Conservation (phyloP, 805 yeast genomes). For the Yamadazyma akitaensis region DNA sequence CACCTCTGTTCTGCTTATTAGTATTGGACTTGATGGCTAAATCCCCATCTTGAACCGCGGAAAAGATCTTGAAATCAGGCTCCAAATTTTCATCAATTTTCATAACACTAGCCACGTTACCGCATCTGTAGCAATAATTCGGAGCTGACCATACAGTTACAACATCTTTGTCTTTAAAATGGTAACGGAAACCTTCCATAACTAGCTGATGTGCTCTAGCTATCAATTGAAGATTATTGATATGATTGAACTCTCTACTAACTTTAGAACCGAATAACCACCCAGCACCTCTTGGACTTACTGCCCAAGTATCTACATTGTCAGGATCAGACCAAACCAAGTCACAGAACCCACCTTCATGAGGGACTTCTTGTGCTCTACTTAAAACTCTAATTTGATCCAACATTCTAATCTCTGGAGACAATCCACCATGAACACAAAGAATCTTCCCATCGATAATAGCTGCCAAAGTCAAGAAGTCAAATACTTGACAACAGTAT, state of each 20-base stretch:
- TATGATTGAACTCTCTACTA: slow-evolving; percentile 93
- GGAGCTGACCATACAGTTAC: slow-evolving; percentile 99
- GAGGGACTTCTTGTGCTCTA: slow-evolving; percentile 97
- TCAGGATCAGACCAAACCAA: slow-evolving; percentile 98
- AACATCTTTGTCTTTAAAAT: slow-evolving; percentile 92
- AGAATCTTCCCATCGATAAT: slow-evolving; percentile 90
- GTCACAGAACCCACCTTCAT: slow-evolving; percentile 98
- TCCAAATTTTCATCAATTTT: slow-evolving; percentile 82
- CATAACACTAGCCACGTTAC: slow-evolving; percentile 98
- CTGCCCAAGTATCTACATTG: slow-evolving; percentile 97
- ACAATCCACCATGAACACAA: slow-evolving; percentile 96
- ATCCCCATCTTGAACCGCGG: slow-evolving; percentile 89
- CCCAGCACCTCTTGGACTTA: slow-evolving; percentile 97
- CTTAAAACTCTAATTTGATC: slow-evolving; percentile 93
- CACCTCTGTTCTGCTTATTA: slow-evolving; percentile 43
- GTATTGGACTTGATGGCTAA: slow-evolving; percentile 36
- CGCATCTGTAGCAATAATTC: slow-evolving; percentile 95
- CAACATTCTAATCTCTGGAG: slow-evolving; percentile 95
- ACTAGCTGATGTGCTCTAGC: slow-evolving; percentile 98
- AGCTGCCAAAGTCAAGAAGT: slow-evolving; percentile 90
- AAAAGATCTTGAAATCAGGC: slow-evolving; percentile 89
- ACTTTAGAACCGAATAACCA: slow-evolving; percentile 96
- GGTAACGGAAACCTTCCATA: slow-evolving; percentile 97
- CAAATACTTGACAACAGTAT: slow-evolving; percentile 94
- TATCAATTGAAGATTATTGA: slow-evolving; percentile 79